These are phyloP conservation scores for Dendrostoma leiphaemia DNA, from an alignment of 2,329 filamentous ascomycete genomes.

Conservation along the genomic window DNA sequence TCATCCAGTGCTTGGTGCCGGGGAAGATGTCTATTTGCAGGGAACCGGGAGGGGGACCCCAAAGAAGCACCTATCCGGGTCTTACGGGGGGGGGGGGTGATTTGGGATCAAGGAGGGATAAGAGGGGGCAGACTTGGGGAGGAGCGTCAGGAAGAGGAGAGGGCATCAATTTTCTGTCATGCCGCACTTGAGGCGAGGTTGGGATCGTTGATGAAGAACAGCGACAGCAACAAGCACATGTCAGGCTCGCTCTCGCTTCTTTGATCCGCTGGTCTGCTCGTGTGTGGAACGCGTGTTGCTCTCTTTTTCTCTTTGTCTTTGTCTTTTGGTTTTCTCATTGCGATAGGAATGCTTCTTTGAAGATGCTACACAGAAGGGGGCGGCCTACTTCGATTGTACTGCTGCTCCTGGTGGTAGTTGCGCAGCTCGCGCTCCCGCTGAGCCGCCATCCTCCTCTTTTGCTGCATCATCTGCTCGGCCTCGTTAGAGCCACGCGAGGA, in stretches of 20 bases:
- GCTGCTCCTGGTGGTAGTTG: constrained; percentile 99
- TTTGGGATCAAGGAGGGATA: constrained; percentile 4
- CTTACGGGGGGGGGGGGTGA: constrained; percentile 23
- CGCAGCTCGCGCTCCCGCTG: constrained; percentile 98
- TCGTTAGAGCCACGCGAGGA: constrained; percentile 79
- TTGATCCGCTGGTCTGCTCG: background rate
- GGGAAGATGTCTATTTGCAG: constrained; percentile 16
- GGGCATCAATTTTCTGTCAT: constrained; percentile 18
- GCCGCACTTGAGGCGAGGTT: constrained; percentile 20
- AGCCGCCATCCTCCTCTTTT: constrained; percentile 97
- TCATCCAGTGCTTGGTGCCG: constrained; percentile 11
- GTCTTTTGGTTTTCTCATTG: constrained; percentile 30
- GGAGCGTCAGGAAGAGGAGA: background rate
- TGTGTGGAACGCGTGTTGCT: background rate
- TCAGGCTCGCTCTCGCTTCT: background rate
- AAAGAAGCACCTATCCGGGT: constrained; percentile 19
- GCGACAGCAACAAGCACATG: background rate
- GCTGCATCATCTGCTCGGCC: constrained; percentile 98
- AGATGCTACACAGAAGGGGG: constrained; percentile 70
- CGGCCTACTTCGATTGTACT: constrained; percentile 99
- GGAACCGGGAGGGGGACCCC: no score
- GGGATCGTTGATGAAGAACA: background rate
- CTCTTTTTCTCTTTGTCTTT: background rate
- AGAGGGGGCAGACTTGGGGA: background rate
- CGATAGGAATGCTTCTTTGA: constrained; percentile 37